phyloP scores from a whole-genome alignment of 1,284 basidiomycete genomes.

The Austroboletus novae-zelandiae region DNA sequence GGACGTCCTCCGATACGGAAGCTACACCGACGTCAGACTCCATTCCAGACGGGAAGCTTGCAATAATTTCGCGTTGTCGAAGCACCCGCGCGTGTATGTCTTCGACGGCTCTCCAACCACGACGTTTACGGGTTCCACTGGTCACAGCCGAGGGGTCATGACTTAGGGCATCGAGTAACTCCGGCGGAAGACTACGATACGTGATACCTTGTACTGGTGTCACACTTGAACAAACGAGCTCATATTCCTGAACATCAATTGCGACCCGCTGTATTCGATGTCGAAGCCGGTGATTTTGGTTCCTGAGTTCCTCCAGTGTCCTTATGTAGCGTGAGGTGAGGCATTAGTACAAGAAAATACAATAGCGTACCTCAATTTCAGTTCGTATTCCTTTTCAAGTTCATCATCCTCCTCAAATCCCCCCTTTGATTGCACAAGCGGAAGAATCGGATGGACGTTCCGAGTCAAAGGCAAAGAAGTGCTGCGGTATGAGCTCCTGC shows the following conservation, averaged over 20 bases:
- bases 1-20: conserved; percentile 39
- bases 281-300: conserved; percentile 63
- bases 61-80: conserved; percentile 56
- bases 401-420: conserved; percentile 47
- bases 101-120: conserved; percentile 68
- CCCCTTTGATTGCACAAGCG: conserved; percentile 32
- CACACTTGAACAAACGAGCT: conserved; percentile 51
- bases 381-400: conserved; percentile 54
- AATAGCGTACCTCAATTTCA: conserved; percentile 52
- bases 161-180: conserved; percentile 66
- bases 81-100: conserved; percentile 62
- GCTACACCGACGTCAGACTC: conserved; percentile 17
- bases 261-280: conserved; percentile 65
- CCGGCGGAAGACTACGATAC: conserved; percentile 51
- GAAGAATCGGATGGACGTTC: conserved; percentile 4
- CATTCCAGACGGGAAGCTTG: conserved; percentile 42
- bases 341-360: conserved; percentile 1
- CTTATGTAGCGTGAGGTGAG: conserved; percentile 35
- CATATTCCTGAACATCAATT: conserved; percentile 59
- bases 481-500: conserved; percentile 24
- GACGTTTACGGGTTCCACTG: conserved; percentile 52
- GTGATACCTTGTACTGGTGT: conserved; percentile 46
- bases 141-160: conserved; percentile 75
- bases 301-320: conserved; percentile 51
- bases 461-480: conserved; percentile 19